Conservation (phyloP, 2,329 filamentous ascomycete species). For the Trichoderma oligosporum region DNA sequence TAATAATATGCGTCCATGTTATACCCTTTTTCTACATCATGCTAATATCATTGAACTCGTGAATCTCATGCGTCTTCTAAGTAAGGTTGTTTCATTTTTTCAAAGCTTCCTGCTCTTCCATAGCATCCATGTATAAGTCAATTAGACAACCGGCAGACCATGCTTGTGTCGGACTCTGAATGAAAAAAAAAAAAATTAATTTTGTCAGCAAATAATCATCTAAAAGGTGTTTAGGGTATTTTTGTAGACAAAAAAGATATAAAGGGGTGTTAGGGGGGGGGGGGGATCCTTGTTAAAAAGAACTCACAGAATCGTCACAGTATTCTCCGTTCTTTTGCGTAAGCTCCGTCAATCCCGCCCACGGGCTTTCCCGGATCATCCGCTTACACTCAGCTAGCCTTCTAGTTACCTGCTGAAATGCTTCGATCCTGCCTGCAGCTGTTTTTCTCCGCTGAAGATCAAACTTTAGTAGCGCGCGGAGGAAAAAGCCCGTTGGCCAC, state of each 20-base stretch:
- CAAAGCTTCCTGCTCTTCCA: constrained; percentile 44
- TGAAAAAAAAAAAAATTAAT: constrained; percentile 9
- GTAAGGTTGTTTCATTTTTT: background rate
- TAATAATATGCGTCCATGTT: background rate
- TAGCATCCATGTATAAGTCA: constrained; percentile 91
- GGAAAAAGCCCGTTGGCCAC: constrained; percentile 95
- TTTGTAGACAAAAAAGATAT: too few species aligned
- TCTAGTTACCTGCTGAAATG: constrained; percentile 90
- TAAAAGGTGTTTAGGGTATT: too few species aligned
- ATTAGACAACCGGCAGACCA: constrained; percentile 95
- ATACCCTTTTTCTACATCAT: background rate
- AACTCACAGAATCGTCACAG: constrained; percentile 81
- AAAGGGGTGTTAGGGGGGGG: too few species aligned
- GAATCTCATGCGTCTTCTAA: constrained; percentile 3
- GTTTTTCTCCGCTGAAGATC: constrained; percentile 66
- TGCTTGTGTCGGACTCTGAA: constrained; percentile 89
- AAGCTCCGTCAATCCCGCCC: constrained; percentile 89
- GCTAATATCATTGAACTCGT: constrained; percentile 10
- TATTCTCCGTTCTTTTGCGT: constrained; percentile 84
- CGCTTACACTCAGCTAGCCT: constrained; percentile 79
- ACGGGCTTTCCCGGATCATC: constrained; percentile 73
- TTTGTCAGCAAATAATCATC: too few species aligned
- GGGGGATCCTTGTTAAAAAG: too few species aligned
- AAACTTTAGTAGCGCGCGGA: constrained; percentile 86
- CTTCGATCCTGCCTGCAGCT: constrained; percentile 69